A percentile compares a stretch with the other conserved stretches of the same genome.
Evolutionary conservation across 1,284 basidiomycete genomes (phyloP).

Genomic region (Ceratobasidium sp.): DNA sequence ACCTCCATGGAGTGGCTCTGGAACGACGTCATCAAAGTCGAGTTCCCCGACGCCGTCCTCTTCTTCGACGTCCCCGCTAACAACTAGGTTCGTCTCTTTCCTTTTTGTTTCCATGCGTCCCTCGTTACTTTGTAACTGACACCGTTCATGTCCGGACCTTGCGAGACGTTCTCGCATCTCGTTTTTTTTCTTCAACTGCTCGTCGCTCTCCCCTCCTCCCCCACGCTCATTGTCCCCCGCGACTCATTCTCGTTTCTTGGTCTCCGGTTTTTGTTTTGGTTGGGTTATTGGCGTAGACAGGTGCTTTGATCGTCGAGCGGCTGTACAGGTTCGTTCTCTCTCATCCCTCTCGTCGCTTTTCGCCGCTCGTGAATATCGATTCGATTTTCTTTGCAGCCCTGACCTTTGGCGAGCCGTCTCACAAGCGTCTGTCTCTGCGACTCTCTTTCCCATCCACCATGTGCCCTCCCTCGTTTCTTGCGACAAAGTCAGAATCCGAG

Average conservation of each 20-base stretch:
- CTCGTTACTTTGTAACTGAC: conserved; percentile 38
- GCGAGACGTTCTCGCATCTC: conserved; percentile 42
- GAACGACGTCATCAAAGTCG: conserved; percentile 41
- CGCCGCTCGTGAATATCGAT: no score
- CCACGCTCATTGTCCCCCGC: conserved; percentile 6
- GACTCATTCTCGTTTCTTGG: conserved; percentile 18
- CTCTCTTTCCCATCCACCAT: conserved; percentile 7
- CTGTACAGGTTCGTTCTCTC: no score
- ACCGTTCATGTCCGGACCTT: conserved; percentile 24
- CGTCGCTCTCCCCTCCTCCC: neutral
- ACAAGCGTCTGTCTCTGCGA: conserved; percentile 7
- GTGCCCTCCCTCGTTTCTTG: conserved; percentile 2
- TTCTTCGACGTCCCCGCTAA: conserved; percentile 38
- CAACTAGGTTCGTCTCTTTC: conserved; percentile 48
- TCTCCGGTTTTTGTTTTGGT: neutral
- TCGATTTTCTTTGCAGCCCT: no score
- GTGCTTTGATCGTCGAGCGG: no score
- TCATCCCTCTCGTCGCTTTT: no score
- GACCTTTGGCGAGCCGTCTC: conserved; percentile 4
- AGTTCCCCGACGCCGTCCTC: conserved; percentile 48
- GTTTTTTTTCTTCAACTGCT: conserved; percentile 13
- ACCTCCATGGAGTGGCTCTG: conserved; percentile 49
- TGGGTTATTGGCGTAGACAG: no score
- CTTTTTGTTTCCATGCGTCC: conserved; percentile 10
- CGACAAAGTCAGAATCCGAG: conserved; percentile 34